These are phyloP conservation scores for Dichomitus squalens DNA, from an alignment of 1,284 basidiomycete species.

Conservation along the genomic window DNA sequence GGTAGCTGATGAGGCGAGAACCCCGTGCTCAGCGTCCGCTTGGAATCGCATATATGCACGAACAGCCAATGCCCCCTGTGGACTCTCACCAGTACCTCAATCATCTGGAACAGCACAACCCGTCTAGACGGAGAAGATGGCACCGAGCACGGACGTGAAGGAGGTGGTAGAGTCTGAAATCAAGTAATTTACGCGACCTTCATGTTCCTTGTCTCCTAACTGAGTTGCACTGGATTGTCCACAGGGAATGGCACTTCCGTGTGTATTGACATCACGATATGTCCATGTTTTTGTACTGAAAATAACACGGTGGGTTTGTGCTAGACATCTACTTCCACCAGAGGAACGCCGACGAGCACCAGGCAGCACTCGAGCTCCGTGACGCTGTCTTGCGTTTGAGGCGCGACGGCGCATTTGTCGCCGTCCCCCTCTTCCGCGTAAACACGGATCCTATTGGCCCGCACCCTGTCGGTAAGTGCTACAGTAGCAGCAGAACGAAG, in stretches of 20 bases:
- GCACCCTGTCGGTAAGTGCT: slow-evolving; percentile 67
- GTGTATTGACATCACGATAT: slow-evolving; percentile 7
- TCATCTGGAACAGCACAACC: not conserved
- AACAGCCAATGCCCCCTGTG: not conserved
- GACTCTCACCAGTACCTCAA: not conserved
- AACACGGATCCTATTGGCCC: slow-evolving; percentile 71
- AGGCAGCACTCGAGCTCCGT: slow-evolving; percentile 64
- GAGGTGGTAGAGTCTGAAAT: slow-evolving; percentile 64
- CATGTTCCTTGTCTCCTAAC: not conserved
- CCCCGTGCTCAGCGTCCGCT: not conserved
- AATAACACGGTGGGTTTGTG: not conserved
- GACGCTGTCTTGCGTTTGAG: slow-evolving; percentile 71
- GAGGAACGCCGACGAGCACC: slow-evolving; percentile 60
- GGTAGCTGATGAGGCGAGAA: slow-evolving; percentile 7
- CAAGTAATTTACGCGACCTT: slow-evolving; percentile 47
- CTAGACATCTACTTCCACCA: slow-evolving; percentile 81
- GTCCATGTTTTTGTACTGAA: not conserved
- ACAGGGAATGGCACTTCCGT: slow-evolving; percentile 82
- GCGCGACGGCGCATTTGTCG: slow-evolving; percentile 74
- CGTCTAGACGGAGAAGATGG: slow-evolving; percentile 22
- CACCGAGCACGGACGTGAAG: slow-evolving; percentile 56
- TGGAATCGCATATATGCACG: not conserved
- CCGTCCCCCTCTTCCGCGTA: slow-evolving; percentile 71
- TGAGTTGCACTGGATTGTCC: not conserved
- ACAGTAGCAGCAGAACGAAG: not conserved